phyloP scores from a whole-genome alignment of 305 asterid genomes.

The Nicotiana rustica region DNA sequence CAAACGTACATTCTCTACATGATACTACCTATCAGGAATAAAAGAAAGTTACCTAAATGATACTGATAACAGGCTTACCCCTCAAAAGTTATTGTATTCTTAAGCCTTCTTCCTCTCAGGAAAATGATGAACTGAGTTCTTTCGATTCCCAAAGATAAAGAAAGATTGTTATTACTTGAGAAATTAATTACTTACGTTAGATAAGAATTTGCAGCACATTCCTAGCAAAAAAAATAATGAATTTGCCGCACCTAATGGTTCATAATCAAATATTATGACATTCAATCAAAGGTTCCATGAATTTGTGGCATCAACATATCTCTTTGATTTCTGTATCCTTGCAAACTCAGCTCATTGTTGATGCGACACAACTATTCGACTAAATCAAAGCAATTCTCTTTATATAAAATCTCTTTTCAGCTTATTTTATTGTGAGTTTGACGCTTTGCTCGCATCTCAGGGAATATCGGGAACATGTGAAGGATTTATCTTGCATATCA shows the following conservation, averaged over 20 bases:
- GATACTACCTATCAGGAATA: conserved; percentile 20
- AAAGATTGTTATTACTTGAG: neutral
- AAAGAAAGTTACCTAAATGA: neutral
- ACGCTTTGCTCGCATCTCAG: conserved; percentile 52
- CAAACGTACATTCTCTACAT: neutral
- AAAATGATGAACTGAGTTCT: conserved; percentile 10
- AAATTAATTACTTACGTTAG: conserved; percentile 1
- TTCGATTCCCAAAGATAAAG: neutral
- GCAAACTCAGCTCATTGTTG: conserved; percentile 22
- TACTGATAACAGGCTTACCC: neutral
- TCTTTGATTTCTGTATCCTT: conserved; percentile 20
- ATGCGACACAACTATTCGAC: neutral
- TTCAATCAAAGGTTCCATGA: neutral
- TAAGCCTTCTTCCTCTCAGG: neutral
- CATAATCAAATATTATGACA: neutral
- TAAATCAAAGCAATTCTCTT: neutral
- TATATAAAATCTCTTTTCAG: neutral
- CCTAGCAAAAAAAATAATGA: neutral
- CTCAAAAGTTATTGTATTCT: neutral
- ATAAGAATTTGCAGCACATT: neutral
- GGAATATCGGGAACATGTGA: conserved; percentile 90
- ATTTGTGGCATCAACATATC: conserved; percentile 9
- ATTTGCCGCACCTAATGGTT: neutral
- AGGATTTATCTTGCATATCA: conserved; percentile 79
- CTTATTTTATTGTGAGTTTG: neutral